Evolutionary conservation across 768 basidiomycete genomes (phyloP), one percentile per base, ranked within the genome.

Genomic region (Boletus subcaerulescens): DNA sequence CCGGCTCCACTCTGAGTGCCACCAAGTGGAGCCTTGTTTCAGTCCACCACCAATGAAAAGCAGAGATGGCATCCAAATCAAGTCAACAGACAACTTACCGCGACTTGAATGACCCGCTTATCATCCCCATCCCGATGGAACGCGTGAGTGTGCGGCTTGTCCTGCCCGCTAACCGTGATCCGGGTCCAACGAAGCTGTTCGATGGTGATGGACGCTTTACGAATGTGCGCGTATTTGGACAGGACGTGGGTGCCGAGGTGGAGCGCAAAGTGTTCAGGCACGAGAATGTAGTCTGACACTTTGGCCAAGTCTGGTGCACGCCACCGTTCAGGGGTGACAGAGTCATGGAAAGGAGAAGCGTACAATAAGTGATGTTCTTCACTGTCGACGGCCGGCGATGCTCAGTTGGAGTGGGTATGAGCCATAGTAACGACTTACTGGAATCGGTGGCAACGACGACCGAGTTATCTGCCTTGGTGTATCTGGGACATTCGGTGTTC

Each of bases 41-140:
- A 49, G 18, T 44, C 8, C 11, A 36, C 14, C 7, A 9, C 32
- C 22, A 45, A 44, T 33, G 36, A 29, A 41, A 17, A 41, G 22
- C 10, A n/a, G 9, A 36, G 3, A 35, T 9, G 7, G 49, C 14
- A 33, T 18, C 31, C 44, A 45, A 64, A 62, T 45, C 2, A 20
- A 58, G 17, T 10, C 39, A 4, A 69, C 73, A 58, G 17, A 14
- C 39, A 3, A 69, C 73, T 50, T 48, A 86, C 82, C 70, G 81
- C 79, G 14, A 79, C 83, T 18, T 81, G 80, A 7, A 85, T 79
- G 32, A 86, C 67, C 5, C 84, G 78, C 76, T 90, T 96, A 67
- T 98, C 95, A 4, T 94, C 91, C 2, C 95, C 96, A 61, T 98
- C 92, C 22, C 95, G 78, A 53, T 80, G 76, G 71, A 96, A 98